Percentiles rank a stretch among this genome's conserved stretches.
Conservation (phyloP, 2,329 filamentous ascomycete species). For the Decorospora gaudefroyi region DNA sequence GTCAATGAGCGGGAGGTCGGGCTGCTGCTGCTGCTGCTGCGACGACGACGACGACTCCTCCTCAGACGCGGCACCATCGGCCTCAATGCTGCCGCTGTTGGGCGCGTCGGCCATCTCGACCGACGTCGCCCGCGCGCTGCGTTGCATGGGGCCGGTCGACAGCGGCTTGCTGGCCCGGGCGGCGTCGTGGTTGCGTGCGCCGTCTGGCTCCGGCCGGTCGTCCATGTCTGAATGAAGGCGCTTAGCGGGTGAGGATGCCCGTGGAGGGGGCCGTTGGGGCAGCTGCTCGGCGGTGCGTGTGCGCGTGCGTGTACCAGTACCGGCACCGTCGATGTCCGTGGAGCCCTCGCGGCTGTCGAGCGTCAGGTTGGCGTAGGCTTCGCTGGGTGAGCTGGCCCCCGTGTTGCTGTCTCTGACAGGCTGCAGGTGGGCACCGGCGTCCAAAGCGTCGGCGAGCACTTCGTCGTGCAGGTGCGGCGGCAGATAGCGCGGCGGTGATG, state of each 20-base stretch:
- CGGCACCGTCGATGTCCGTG: constrained; percentile 34
- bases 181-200: no score
- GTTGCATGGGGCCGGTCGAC: constrained; percentile 34
- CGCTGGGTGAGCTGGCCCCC: constrained; percentile 55
- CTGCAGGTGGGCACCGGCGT: constrained; percentile 26
- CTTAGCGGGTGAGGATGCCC: constrained; percentile 61
- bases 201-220: constrained; percentile 28
- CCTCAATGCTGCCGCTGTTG: constrained; percentile 36
- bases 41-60: no score
- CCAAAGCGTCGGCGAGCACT: constrained; percentile 46
- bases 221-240: constrained; percentile 61
- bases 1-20: constrained; percentile 52
- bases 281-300: constrained; percentile 26
- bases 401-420: constrained; percentile 45
- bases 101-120: constrained; percentile 52
- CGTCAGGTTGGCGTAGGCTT: constrained; percentile 58
- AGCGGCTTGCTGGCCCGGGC: constrained; percentile 33
- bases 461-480: constrained; percentile 62
- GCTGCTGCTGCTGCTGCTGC: no score
- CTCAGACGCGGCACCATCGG: constrained; percentile 33
- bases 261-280: constrained; percentile 32
- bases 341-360: constrained; percentile 51
- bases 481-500: constrained; percentile 55
- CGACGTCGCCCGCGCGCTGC: constrained; percentile 45
- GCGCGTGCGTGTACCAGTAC: no score